Base-by-base conservation (phyloP, 129 eudicot species). In the Chrysanthemum lavandulifolium region DNA sequence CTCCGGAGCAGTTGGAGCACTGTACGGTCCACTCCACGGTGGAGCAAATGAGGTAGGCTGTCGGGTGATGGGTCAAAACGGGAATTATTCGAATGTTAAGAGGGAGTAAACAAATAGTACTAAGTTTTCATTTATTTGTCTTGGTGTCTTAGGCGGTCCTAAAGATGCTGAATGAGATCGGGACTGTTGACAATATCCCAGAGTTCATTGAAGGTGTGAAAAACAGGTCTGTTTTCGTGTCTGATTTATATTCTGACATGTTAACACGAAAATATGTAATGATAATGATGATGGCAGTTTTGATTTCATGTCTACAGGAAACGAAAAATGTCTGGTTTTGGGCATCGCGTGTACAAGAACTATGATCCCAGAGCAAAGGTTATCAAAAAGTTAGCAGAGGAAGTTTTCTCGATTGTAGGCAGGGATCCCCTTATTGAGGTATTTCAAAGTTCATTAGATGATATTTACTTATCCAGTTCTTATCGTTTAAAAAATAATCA, bases 341-440 rank as follows among this genome's bases (percentile, higher is more conserved):
- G 99, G 57, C 99, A 90, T 62, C 97, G 97, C 68, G 99, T 94
- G 40, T 94, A 90, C 86, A 94, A 94, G 67, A 94, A 94, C 74
- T 90, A 94, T 76, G 99, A 94, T 76, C 99, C 99, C 12, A 82
- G 99, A 79, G 99, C 97, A 12, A 94, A 88, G 79, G 99, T 90
- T 63, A 95, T 95, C 64, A 94, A 82, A 78, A 90, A 86, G 31
- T 77, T 94, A 79, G 97, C 99, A 18, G 99, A 90, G 53, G 97
- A 94, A 84, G 99, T 94, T 23, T 95, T 94, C 71, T 88, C 97
- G 13, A 94, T 94, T 78, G 99, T 94, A 67, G 99, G 97, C 71
- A 80, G 97, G 71, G 99, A 94, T 88, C 99, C 97, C 67, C 91
- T 94, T 21, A 95, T 95, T 70, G 99, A 95, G 97, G 99, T 95